Base-by-base conservation (phyloP, 2,329 filamentous ascomycete genomes). In the Pseudocercospora cruenta region DNA sequence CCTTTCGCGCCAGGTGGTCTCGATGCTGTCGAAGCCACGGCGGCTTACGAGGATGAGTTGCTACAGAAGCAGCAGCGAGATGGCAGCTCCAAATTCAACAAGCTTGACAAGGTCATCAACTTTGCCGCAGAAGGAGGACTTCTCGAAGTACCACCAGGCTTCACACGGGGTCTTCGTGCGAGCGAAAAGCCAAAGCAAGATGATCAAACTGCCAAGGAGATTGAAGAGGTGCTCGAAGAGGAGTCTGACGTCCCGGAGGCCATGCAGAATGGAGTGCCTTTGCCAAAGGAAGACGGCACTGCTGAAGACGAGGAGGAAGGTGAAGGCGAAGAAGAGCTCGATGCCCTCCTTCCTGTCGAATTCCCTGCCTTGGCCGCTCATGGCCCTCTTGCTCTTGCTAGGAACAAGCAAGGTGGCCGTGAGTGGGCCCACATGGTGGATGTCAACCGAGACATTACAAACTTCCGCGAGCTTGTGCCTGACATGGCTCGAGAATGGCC, bases 401-500 rank as follows among this genome's bases (percentile, higher is more conserved):
- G 88, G 67, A 84, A 89, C 67, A 91, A 90, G 75, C 91, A 91
- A 74, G 88, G 88, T 45, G 91, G 91, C 6, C 90, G 87, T 73
- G 93, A 98, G 81, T 99, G 95, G 94, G 95, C 95, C 60, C 95
- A 99, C 80, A 96, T 99, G 89, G 94, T 99, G 1, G 94, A 99
- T 77, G 90, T 98, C 72, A 94, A 94, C 74, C 88, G 93, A 66
- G 92, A 94, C 60, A 96, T 98, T 74, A 85, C 91, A n/a, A 98
- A 98, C 76, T 98, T 99, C 79, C 85, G 86, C 65, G 94, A 97
- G 67, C 83, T 99, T 43, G 94, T 99, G 7, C 95, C 95, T 0
- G 92, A 98, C 67, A 97, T 98, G 93, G 95, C 95, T 1, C 87
- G 91, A 70, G 91, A 96, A 69, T 99, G 94, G 92, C 94, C 94